Base-by-base conservation (phyloP, 352 stramenopile species). In the Blastocystis sp. region DNA sequence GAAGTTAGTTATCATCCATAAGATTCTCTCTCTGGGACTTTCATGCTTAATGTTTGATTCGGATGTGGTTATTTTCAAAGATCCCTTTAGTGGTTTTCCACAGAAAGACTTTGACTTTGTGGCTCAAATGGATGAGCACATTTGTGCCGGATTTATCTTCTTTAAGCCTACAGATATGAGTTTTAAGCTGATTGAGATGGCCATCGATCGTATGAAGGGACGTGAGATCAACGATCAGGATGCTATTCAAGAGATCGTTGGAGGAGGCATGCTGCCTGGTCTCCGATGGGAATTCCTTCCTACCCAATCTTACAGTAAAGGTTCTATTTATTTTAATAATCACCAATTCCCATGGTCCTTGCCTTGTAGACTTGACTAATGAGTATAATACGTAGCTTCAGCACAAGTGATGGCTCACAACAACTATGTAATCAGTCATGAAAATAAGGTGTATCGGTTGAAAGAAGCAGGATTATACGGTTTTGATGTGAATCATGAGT, bases 371-470 rank as follows among this genome's bases (percentile, higher is more conserved):
- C 11, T 6, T 24, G 3, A 44, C 22, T 35, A 1, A 75, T 35
- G 22, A 19, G 17, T 35, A 1, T 75, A 27, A 75, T 24, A 27
- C 37, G 15, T 78, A 53, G n/a, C 5, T n/a, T 7, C 35, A 11
- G 11, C 1, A 6, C 27, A 53, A 17, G 27, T 69, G 13, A 81
- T 81, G 44, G 42, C 51, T 15, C 70, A 81, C 44, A 81, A 81
- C 42, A 81, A 81, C n/a, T 81, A 62, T 56, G 70, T 81, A 30
- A 81, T 81, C 35, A n/a, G 48, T 40, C 33, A 62, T 33, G 44
- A 17, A 6, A 81, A 81, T 56, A 81, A 81, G 44, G 13, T 64
- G 42, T 64, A 64, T 37, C 70, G 70, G 22, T n/a, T 81, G 70
- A 27, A 42, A 5, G 70, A 81, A 33, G 27, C 51, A 15, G 44